phyloP scores from a whole-genome alignment of 2,329 filamentous ascomycete genomes.

The Phaeophleospora eucalypticola region DNA sequence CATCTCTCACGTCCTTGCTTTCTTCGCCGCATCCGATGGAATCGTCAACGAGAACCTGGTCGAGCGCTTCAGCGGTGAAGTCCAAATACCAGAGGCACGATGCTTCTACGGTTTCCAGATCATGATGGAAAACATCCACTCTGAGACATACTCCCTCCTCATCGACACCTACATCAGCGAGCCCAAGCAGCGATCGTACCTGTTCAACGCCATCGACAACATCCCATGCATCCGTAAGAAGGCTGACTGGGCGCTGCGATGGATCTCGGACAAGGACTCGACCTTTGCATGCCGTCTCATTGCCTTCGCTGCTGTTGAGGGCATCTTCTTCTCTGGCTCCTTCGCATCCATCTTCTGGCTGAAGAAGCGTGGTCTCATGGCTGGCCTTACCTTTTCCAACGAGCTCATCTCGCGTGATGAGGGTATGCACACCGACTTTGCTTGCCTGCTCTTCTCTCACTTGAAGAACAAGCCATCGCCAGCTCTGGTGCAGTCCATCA shows the following conservation, averaged over 20 bases:
- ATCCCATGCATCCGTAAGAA: constrained; percentile 98
- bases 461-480: constrained; percentile 85
- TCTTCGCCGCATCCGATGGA: constrained; percentile 97
- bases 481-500: constrained; percentile 77
- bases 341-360: constrained; percentile 99
- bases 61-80: constrained; percentile 94
- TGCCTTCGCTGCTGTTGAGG: constrained; percentile 95
- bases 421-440: constrained; percentile 98
- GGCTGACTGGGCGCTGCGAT: constrained; percentile 93
- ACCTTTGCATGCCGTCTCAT: constrained; percentile 94
- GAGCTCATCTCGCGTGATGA: constrained; percentile 99
- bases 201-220: constrained; percentile 98
- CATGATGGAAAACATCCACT: constrained; percentile 99
- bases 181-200: constrained; percentile 83
- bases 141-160: constrained; percentile 96
- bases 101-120: constrained; percentile 99
- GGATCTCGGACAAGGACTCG: constrained; percentile 91
- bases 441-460: constrained; percentile 96
- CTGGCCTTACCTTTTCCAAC: constrained; percentile 97
- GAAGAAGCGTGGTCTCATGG: constrained; percentile 99
- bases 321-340: constrained; percentile 98
- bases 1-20: constrained; percentile 95
- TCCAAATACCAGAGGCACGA: constrained; percentile 94
- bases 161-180: constrained; percentile 99
- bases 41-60: constrained; percentile 99